phyloP scores from a whole-genome alignment of 192 early-diverging fungal species.

The Podila verticillata region DNA sequence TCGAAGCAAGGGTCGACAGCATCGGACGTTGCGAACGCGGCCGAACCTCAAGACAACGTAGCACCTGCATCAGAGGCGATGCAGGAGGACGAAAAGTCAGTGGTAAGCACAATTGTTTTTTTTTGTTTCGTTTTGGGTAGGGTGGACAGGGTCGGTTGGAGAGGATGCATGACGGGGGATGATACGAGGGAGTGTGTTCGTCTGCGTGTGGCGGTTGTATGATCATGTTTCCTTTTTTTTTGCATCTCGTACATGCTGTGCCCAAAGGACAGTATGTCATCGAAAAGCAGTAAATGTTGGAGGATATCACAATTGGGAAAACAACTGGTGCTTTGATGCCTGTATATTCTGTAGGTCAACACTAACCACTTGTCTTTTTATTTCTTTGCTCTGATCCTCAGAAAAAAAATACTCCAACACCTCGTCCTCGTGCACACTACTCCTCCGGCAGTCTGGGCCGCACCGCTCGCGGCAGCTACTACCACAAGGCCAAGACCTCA shows the following conservation, averaged over 20 bases:
- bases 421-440: background rate
- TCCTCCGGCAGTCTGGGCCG: background rate
- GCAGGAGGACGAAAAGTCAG: constrained; percentile 30
- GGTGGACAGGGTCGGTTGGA: background rate
- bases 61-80: background rate
- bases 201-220: too few relatives aligned
- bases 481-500: constrained; percentile 24
- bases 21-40: background rate
- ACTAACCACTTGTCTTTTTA: background rate
- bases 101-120: too few relatives aligned
- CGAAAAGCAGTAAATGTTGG: too few relatives aligned
- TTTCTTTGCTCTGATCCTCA: background rate
- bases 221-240: too few relatives aligned
- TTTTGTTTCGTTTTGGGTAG: background rate
- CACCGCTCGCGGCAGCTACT: background rate
- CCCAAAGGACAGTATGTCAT: too few relatives aligned
- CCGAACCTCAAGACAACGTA: background rate
- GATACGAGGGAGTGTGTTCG: too few relatives aligned
- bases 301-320: too few relatives aligned
- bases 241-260: too few relatives aligned
- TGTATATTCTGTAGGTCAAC: too few relatives aligned
- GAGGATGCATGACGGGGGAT: background rate
- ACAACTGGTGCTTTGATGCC: too few relatives aligned
- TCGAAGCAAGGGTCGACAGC: constrained; percentile 16
- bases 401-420: background rate